Percentiles rank a stretch among this genome's conserved stretches.
Evolutionary conservation across 495 filamentous ascomycete genomes (phyloP).

Genomic region (Aspergillus haitiensis): DNA sequence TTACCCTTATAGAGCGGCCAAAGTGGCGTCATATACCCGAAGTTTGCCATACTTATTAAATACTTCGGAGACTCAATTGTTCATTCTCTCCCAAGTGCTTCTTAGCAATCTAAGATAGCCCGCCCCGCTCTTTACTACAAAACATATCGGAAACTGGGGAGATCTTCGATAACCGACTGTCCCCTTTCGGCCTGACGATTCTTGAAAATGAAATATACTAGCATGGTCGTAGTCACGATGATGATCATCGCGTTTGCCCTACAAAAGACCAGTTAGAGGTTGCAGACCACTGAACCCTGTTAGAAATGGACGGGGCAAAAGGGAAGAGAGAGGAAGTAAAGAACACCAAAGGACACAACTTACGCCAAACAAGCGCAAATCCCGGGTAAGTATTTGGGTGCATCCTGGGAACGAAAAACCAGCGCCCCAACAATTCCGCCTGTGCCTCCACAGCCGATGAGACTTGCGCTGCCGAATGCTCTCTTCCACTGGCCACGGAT

Average conservation of each 20-base stretch:
- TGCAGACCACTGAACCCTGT: too few relatives aligned
- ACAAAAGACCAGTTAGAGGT: not conserved
- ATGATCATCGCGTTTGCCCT: not conserved
- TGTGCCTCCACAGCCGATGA: not conserved
- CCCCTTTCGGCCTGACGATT: constrained; percentile 1
- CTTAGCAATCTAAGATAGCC: too few relatives aligned
- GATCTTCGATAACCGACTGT: not conserved
- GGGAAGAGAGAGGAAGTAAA: too few relatives aligned
- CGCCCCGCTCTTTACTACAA: not conserved
- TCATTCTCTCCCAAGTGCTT: too few relatives aligned
- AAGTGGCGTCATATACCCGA: too few relatives aligned
- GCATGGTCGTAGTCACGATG: not conserved
- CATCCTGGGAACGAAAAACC: not conserved
- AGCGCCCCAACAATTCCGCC: not conserved
- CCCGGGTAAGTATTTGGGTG: not conserved
- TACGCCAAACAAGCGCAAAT: not conserved
- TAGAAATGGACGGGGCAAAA: too few relatives aligned
- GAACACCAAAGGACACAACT: not conserved
- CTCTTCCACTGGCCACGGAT: not conserved
- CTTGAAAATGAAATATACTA: not conserved
- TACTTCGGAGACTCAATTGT: too few relatives aligned
- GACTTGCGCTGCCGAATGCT: not conserved
- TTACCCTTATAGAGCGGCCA: too few relatives aligned
- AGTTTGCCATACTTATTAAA: too few relatives aligned
- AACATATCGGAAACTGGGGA: not conserved